Evolutionary conservation across 306 rosid species (phyloP).

Genomic region (Vachellia pachyceras): DNA sequence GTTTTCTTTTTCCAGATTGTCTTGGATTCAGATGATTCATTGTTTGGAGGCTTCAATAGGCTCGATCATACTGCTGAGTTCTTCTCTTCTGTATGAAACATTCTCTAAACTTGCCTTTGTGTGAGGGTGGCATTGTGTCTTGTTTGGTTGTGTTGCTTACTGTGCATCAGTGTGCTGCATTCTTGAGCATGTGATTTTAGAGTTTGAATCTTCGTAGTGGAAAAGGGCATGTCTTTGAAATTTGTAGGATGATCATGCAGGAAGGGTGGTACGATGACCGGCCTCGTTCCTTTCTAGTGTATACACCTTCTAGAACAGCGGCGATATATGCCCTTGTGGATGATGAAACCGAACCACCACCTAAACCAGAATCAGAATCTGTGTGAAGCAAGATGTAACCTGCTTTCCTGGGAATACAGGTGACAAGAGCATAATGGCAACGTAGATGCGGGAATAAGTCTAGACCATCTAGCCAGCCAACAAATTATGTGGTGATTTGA

Average conservation of each 20-base stretch:
- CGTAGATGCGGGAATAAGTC: conserved; percentile 31
- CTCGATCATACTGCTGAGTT: conserved; percentile 71
- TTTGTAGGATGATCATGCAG: conserved; percentile 53
- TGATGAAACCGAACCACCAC: conserved; percentile 28
- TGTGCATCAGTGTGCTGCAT: conserved; percentile 15
- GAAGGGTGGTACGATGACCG: conserved; percentile 78
- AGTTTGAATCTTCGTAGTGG: background rate
- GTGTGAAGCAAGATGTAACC: background rate
- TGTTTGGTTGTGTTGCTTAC: conserved; percentile 19
- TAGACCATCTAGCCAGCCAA: conserved; percentile 35
- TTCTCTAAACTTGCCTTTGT: conserved; percentile 8
- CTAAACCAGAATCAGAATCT: conserved; percentile 35
- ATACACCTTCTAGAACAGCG: conserved; percentile 87
- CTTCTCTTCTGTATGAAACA: conserved; percentile 73
- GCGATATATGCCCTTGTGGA: conserved; percentile 73
- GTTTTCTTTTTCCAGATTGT: conserved; percentile 64
- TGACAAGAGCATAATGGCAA: conserved; percentile 32
- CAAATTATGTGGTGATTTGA: conserved; percentile 7
- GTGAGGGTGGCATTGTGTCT: conserved; percentile 2
- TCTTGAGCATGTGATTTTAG: conserved; percentile 28
- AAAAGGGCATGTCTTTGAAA: conserved; percentile 26
- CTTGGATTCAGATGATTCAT: conserved; percentile 82
- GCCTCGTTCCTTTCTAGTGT: conserved; percentile 79
- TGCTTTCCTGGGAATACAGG: background rate
- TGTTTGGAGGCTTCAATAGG: conserved; percentile 85